Evolutionary conservation across 2,329 filamentous ascomycete species (phyloP), one percentile per base, ranked within the genome.

Genomic region (Cordyceps cicadae): DNA sequence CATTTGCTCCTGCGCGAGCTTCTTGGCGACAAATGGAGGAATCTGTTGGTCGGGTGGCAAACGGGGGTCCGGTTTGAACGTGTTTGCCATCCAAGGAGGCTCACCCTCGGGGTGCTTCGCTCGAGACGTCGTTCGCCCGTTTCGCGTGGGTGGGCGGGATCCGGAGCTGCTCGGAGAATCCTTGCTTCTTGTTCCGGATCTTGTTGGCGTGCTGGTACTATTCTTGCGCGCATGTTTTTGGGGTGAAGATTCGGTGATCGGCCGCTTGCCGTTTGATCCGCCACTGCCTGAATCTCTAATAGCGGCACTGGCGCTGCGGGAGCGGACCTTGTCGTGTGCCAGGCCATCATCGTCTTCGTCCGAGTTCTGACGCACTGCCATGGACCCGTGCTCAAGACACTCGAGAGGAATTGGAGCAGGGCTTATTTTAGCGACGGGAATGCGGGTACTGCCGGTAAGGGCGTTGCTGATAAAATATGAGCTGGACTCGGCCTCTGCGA

Each of bases 41-140:
- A 99, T 86, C 71, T 99, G 94, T 73, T 99, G 90, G 64, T 99
- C 94, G 0, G 92, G 94, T 6, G 94, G 94, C 39, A 99, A 79
- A 63, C 92, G 87, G 34, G 94, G 94, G 70, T 99, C 94, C 0
- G 94, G 94, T 70, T 95, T 96, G 74, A 97, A 99, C 75, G 96
- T 91, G 24, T 89, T 90, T 51, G 94, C 84, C 75, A 97, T 84
- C 94, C 94, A 99, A 56, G 94, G 94, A 11, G 94, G 92, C 59
- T 97, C 93, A 21, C 94, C 94, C 77, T 97, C 94, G 0, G 92
- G 92, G 48, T 87, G 84, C 70, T 90, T 84, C 80, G 72, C 69
- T 72, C 67, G 71, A 37, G 75, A 68, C 48, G 76, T 72, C 62
- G 83, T 83, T 8, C 61, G 49, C 21, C 85, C 86, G 7, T 84